These are phyloP conservation scores for Camellia japonica DNA, from an alignment of 148 eudicot genomes.

Conservation along the genomic window DNA sequence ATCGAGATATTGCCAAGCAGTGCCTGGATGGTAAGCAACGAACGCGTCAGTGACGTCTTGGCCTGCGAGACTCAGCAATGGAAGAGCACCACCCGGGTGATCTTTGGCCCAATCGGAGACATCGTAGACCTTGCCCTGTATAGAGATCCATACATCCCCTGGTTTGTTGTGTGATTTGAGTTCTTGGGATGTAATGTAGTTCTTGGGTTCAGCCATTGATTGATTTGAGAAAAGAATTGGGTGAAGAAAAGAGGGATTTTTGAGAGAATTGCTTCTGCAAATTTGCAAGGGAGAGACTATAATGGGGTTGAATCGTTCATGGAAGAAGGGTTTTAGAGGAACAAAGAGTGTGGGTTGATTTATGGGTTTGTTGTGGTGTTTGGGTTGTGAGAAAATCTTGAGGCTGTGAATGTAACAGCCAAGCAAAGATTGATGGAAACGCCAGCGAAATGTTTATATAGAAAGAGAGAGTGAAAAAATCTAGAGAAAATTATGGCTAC, in stretches of 20 bases:
- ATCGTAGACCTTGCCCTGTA: constrained; percentile 59
- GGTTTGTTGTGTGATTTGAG: constrained; percentile 48
- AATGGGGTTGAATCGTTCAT: too few relatives aligned
- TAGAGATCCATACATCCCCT: constrained; percentile 63
- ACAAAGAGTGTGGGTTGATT: too few relatives aligned
- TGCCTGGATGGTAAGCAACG: constrained; percentile 48
- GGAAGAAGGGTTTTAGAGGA: too few relatives aligned
- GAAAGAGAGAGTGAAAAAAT: background rate
- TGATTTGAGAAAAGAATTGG: background rate
- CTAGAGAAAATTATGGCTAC: too few relatives aligned
- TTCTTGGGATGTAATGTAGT: constrained; percentile 41
- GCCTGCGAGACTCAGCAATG: constrained; percentile 53
- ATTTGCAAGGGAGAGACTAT: too few relatives aligned
- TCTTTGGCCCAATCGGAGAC: constrained; percentile 46
- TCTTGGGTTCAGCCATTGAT: constrained; percentile 35
- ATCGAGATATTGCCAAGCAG: constrained; percentile 42
- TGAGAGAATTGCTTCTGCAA: background rate
- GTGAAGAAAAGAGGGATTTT: background rate
- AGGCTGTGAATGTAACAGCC: background rate
- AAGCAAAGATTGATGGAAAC: background rate
- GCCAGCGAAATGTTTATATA: background rate
- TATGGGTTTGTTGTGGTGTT: too few relatives aligned
- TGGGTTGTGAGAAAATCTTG: background rate
- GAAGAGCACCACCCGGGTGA: constrained; percentile 58
- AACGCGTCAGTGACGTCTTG: constrained; percentile 59